Base-by-base conservation (phyloP, 805 yeast genomes). In the Jamesozyma gamospora region DNA sequence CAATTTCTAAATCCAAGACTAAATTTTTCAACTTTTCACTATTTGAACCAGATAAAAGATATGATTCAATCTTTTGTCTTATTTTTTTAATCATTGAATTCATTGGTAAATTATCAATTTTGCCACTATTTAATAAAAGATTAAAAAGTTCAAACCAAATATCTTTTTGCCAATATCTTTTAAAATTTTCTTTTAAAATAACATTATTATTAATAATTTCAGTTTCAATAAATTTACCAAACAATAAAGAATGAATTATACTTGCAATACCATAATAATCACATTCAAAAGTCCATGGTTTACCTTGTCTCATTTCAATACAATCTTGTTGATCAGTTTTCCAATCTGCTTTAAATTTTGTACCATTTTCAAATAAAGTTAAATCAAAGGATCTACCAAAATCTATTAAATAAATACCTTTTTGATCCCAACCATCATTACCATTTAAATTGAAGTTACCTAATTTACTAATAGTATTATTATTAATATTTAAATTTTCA, bases 221-320 rank as follows among this genome's bases (percentile, higher is more conserved):
- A 0, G 74, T 66, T 35, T 71, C 72, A 24, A 86, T 78, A 40
- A 70, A 69, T 12, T 68, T 64, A 0, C 94, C 94, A 64, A 78
- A 86, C 14, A 87, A 63, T 69, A 87, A 61, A 0, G 78, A 70
- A 51, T 86, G 90, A 2, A 85, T 64, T 0, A 82, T 72, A 27
- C 77, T 72, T 0, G 95, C 96, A 15, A 84, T 45, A 0, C 95
- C 95, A 56, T 72, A 82, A 54, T 85, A 85, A 60, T 87, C 96
- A 3, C 80, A 78, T 53, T 87, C 86, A 51, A 71, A 83, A 2
- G 74, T 72, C 94, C 95, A 87, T 0, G 81, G 71, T 37, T 65
- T 52, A 4, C 70, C 64, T 3, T 70, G 58, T 39, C 75, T 63
- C 77, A 83, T 75, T 49, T 80, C 85, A 4, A 75, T 74, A 53